Evolutionary conservation across 2,329 filamentous ascomycete species (phyloP), one percentile per base, ranked within the genome.

Genomic region (Colletotrichum filicis): DNA sequence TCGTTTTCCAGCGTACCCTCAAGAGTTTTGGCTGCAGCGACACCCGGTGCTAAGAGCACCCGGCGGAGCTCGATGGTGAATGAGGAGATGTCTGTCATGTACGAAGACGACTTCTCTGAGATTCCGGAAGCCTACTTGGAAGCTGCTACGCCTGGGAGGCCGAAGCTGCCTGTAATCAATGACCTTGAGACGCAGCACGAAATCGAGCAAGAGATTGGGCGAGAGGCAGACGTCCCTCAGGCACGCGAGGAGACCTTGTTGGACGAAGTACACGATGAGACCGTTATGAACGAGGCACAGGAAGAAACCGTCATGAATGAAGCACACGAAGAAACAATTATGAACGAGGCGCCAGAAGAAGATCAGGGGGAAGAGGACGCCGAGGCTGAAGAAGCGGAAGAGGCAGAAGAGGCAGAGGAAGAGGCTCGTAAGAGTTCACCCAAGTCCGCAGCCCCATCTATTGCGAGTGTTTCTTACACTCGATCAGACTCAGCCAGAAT

Each of bases 101-200:
- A 89, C 57, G 87, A 90, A 1, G 88, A 90, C 74, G 89, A 88
- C 0, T 91, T 90, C 75, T 90, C 88, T 0, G 87, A 89, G 64
- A 88, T 90, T 19, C 87, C 89, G 0, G 84, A 87, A 19, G 83
- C 79, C 4, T 80, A 89, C 2, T 83, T 90, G 4, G 83, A 82
- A 16, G 87, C 87, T 32, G 88, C 87, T 5, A 88, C 85, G 1
- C 87, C 85, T 1, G 79, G 78, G 32, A 83, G 77, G 19, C 74
- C 77, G 59, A 74, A 72, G 74, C 75, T 66, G 61, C 53, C 28
- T 32, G 74, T 35, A 14, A 66, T 52, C 3, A 16, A 53, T n/a
- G 74, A 75, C 28, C 56, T 56, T 26, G 77, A 75, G 14, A 59
- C 35, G 6, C 61, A 68, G 56, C 35, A 46, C 22, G 56, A 42